Evolutionary conservation across 2,329 filamentous ascomycete species (phyloP), one percentile per base, ranked within the genome.

Genomic region (Pseudocercospora eumusae): DNA sequence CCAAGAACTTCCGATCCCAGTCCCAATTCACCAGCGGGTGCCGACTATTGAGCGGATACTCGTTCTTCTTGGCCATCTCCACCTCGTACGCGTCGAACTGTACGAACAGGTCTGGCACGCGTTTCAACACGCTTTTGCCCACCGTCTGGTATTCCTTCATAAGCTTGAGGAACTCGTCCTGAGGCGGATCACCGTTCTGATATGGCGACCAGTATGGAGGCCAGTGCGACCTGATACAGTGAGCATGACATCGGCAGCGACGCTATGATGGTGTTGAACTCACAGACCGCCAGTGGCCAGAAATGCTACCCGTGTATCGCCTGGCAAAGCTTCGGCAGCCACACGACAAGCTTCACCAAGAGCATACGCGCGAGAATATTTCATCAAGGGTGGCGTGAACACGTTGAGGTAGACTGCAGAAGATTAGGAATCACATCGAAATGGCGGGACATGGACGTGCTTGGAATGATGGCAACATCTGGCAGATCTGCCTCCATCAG

Each of bases 141-240:
- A 50, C 47, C 9, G 47, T 50, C 23, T 50, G 47, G 25, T 50
- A 50, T 23, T 50, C 47, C 47, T 50, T 50, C 47, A 50, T 50
- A 4, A 50, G 47, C 47, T 50, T 50, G 13, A 50, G 47, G 23
- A 50, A 50, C 47, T 50, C 47, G 23, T 50, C 47, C 23, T 50
- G 47, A 13, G 47, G 47, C 47, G 47, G 47, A 20, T 50, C 47
- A 25, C 47, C 47, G 15, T 50, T 50, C 25, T 50, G 47, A 28
- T 50, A 50, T 7, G 47, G 47, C 15, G 20, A 23, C 47, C 47
- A 50, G 25, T 50, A 50, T 50, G 47, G 47, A 9, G 47, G 47
- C 47, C 47, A 50, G 47, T 50, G 47, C 15, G 47, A 50, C 2
- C 13, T 36, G 13, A 36, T n/a, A 4, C 33, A 36, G 13, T 36